Conservation (phyloP, 2,329 filamentous ascomycete species). For the Ophiostoma australiae region DNA sequence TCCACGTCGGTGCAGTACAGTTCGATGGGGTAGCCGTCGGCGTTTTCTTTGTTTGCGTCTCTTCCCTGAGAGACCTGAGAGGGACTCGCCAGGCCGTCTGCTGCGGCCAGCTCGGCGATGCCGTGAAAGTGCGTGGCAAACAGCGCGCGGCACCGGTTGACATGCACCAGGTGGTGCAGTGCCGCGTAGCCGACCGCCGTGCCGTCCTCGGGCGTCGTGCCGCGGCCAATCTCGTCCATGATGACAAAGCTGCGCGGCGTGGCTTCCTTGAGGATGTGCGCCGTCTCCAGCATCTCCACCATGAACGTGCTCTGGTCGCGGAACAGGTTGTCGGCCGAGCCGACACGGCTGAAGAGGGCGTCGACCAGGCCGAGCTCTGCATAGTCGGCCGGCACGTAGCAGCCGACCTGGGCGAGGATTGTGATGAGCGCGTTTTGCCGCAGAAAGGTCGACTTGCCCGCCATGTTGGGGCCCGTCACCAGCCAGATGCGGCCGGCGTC, state of each 20-base stretch:
- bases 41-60: slow-evolving; percentile 16
- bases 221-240: slow-evolving; percentile 96
- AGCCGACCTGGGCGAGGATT: slow-evolving; percentile 86
- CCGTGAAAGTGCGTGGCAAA: slow-evolving; percentile 95
- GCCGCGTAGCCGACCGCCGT: slow-evolving; percentile 85
- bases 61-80: slow-evolving; percentile 12
- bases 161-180: slow-evolving; percentile 72
- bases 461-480: slow-evolving; percentile 93
- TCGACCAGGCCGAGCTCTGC: slow-evolving; percentile 90
- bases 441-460: slow-evolving; percentile 91
- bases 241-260: slow-evolving; percentile 85
- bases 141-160: slow-evolving; percentile 72
- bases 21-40: slow-evolving; percentile 45
- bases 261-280: slow-evolving; percentile 78
- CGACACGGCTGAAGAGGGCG: slow-evolving; percentile 88
- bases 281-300: slow-evolving; percentile 98
- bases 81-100: slow-evolving; percentile 42
- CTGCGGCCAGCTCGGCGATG: slow-evolving; percentile 68
- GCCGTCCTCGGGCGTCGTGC: slow-evolving; percentile 90
- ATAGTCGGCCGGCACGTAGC: slow-evolving; percentile 83
- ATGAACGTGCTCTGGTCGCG: slow-evolving; percentile 96
- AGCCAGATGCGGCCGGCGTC: slow-evolving; percentile 61
- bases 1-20: slow-evolving; percentile 86
- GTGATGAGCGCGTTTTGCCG: slow-evolving; percentile 93
- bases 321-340: slow-evolving; percentile 92